phyloP scores from a whole-genome alignment of 1,284 basidiomycete genomes.

The Hymenochaete sp. region DNA sequence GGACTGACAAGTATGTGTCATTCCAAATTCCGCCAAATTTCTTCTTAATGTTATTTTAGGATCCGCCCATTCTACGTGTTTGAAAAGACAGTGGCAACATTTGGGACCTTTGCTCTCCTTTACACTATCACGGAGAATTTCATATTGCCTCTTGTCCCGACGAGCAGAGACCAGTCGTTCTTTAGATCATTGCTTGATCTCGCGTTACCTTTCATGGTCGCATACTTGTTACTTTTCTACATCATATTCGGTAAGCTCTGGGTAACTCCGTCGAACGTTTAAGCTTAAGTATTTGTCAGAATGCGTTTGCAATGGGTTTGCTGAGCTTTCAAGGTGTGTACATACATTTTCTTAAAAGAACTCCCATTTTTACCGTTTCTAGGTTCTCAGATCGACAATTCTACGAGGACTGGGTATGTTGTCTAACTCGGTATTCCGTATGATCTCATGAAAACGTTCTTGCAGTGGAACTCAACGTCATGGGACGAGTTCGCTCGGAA shows the following conservation, averaged over 20 bases:
- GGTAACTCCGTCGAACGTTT: conserved; percentile 7
- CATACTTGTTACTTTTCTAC: conserved; percentile 74
- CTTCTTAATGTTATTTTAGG: conserved; percentile 30
- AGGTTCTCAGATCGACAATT: conserved; percentile 95
- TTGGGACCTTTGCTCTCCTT: conserved; percentile 90
- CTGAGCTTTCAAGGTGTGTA: conserved; percentile 78
- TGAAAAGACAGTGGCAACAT: conserved; percentile 91
- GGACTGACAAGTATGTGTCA: conserved; percentile 64
- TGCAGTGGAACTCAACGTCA: conserved; percentile 88
- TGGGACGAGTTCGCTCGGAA: conserved; percentile 97
- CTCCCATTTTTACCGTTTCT: conserved; percentile 11
- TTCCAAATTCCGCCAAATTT: neutral
- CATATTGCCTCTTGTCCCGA: conserved; percentile 77
- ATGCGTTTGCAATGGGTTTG: conserved; percentile 94
- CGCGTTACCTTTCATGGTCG: conserved; percentile 87
- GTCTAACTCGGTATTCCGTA: neutral
- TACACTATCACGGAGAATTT: conserved; percentile 91
- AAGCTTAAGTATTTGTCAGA: conserved; percentile 35
- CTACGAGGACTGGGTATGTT: conserved; percentile 84
- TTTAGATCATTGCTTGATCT: conserved; percentile 76
- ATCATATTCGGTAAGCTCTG: conserved; percentile 63
- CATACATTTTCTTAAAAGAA: neutral
- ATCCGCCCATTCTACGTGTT: conserved; percentile 89
- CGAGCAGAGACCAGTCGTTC: conserved; percentile 59
- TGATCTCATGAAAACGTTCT: too few relatives aligned